Conservation (phyloP, 2,329 filamentous ascomycete genomes). For the Ophiostoma himal-ulmi region DNA sequence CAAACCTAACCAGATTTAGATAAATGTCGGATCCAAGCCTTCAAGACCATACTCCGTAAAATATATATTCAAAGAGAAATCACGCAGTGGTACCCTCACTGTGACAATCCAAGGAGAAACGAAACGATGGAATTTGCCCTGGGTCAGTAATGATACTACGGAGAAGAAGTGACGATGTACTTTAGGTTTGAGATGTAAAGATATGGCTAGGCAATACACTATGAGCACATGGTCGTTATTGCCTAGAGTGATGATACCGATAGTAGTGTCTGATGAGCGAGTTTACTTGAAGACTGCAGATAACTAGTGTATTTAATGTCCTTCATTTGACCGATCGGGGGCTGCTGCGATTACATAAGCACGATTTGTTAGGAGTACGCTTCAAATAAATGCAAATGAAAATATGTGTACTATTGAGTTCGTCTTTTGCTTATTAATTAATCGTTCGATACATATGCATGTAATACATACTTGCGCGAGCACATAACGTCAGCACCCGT, state of each 20-base stretch:
- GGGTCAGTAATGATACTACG: background rate
- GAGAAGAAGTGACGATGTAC: too few relatives aligned
- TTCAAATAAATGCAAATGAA: too few relatives aligned
- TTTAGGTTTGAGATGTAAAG: too few relatives aligned
- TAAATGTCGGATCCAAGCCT: background rate
- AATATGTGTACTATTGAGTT: too few relatives aligned
- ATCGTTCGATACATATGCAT: background rate
- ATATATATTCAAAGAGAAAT: background rate
- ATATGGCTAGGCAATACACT: too few relatives aligned
- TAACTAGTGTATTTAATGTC: too few relatives aligned
- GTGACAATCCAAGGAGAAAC: background rate
- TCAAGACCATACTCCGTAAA: too few relatives aligned
- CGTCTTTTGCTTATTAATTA: too few relatives aligned
- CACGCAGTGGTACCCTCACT: background rate
- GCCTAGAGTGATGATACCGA: conserved; percentile 1
- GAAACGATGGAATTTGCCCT: background rate
- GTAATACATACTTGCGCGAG: background rate
- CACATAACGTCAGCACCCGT: background rate
- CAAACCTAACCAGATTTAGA: background rate
- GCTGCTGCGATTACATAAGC: too few relatives aligned
- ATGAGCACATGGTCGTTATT: background rate
- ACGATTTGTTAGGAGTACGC: too few relatives aligned
- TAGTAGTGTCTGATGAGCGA: background rate
- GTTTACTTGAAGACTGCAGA: background rate
- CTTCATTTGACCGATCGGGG: too few relatives aligned